A percentile compares a stretch with the other conserved stretches of the same genome.
phyloP scores from a whole-genome alignment of 805 yeast genomes.

The Ogataea wickerhamii region DNA sequence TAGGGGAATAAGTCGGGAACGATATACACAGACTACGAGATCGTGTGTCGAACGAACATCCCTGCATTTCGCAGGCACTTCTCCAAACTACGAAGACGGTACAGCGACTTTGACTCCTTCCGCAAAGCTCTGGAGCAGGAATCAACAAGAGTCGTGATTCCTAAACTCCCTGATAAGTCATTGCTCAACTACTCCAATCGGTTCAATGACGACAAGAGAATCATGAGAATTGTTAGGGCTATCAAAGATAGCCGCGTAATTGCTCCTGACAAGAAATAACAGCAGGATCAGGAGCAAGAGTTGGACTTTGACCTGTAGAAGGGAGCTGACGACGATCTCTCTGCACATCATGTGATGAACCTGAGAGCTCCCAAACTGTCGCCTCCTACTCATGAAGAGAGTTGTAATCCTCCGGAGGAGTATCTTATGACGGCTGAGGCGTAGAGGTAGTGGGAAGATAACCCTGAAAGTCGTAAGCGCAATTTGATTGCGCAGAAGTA shows the following conservation, averaged over 20 bases:
- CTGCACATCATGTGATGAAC: slow-evolving; percentile 80
- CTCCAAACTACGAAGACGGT: slow-evolving; percentile 76
- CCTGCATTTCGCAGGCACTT: slow-evolving; percentile 72
- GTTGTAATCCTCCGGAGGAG: slow-evolving; percentile 97
- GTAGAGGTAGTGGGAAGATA: slow-evolving; percentile 62
- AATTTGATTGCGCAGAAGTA: slow-evolving; percentile 82
- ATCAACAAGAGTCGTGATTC: slow-evolving; percentile 74
- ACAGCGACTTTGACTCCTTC: slow-evolving; percentile 84
- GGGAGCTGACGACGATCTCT: slow-evolving; percentile 53
- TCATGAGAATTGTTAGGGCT: slow-evolving; percentile 94
- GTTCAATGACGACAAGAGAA: slow-evolving; percentile 90
- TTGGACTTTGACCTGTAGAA: slow-evolving; percentile 83
- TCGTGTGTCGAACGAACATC: slow-evolving; percentile 83
- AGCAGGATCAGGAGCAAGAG: slow-evolving; percentile 46
- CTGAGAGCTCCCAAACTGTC: slow-evolving; percentile 92
- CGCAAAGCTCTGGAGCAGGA: slow-evolving; percentile 72
- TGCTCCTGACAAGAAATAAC: slow-evolving; percentile 59
- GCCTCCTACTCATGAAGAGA: slow-evolving; percentile 95
- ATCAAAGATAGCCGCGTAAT: slow-evolving; percentile 93
- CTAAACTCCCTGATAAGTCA: slow-evolving; percentile 83
- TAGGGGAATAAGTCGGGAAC: slow-evolving; percentile 50
- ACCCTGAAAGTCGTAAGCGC: slow-evolving; percentile 73
- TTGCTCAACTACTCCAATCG: slow-evolving; percentile 57
- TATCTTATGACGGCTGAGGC: slow-evolving; percentile 82
- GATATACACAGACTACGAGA: slow-evolving; percentile 91